Evolutionary conservation across 306 rosid genomes (phyloP).

Genomic region (Cucumis hystrix): DNA sequence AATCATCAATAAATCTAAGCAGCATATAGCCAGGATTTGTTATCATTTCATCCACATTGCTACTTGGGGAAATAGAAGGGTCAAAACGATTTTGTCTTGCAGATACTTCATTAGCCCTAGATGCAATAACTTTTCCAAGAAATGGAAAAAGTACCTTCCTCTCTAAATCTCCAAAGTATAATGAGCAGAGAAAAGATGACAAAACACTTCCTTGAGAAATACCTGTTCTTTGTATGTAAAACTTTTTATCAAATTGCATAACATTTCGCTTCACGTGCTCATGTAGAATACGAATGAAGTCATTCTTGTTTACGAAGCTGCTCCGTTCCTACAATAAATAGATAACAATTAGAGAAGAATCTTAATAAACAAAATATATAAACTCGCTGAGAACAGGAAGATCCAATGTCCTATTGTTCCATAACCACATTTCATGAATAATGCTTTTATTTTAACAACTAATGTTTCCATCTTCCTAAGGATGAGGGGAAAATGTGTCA

Average conservation of each 20-base stretch:
- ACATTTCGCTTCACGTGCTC: slow-evolving; percentile 76
- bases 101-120: slow-evolving; percentile 2
- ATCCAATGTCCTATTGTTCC: neutral
- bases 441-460: neutral
- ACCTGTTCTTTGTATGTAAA: slow-evolving; percentile 67
- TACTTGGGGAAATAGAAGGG: slow-evolving; percentile 11
- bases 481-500: neutral
- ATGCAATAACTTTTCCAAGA: slow-evolving; percentile 33
- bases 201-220: slow-evolving; percentile 90
- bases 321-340: slow-evolving; percentile 27
- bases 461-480: neutral
- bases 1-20: slow-evolving; percentile 60
- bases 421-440: neutral
- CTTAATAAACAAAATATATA: neutral
- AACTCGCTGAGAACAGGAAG: neutral
- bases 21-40: slow-evolving; percentile 25
- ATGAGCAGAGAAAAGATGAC: slow-evolving; percentile 77
- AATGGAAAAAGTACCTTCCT: slow-evolving; percentile 54
- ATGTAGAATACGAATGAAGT: slow-evolving; percentile 22
- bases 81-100: neutral
- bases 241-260: slow-evolving; percentile 49
- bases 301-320: slow-evolving; percentile 27
- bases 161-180: slow-evolving; percentile 68
- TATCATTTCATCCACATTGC: slow-evolving; percentile 7
- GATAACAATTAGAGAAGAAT: neutral